Evolutionary conservation across 2,329 filamentous ascomycete genomes (phyloP), one percentile per base, ranked within the genome.

Genomic region (Huntiella omanensis): DNA sequence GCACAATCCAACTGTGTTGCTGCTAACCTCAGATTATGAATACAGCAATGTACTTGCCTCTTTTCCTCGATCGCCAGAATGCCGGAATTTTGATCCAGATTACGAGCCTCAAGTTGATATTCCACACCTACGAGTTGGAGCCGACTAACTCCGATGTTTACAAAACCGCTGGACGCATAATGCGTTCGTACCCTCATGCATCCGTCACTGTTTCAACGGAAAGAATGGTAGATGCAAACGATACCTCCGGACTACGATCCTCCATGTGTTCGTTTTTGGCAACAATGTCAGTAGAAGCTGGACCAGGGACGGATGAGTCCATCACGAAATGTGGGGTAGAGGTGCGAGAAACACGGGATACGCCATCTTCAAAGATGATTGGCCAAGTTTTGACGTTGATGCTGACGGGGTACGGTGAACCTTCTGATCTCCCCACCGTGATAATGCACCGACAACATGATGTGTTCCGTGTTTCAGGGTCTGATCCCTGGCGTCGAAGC

Each of bases 361-460:
- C 69, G 0, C 57, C 55, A 0, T 46, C 70, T 46, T 73, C 73
- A 0, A 59, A 55, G 2, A 58, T 75, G 10, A 62, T 77, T 0
- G 75, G 69, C 0, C 66, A 75, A 35, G 60, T 71, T 5, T 58
- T 66, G 3, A 41, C 51, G 0, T 60, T 60, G 0, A 57, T 70
- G 3, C 51, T 73, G 2, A 55, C 56, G 10, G 58, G 63, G 3
- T 12, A 35, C 1, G 69, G 68, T 0, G 43, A 51, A 2, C 46
- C 54, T 0, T 46, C 51, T 3, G 12, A 54, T 0, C 52, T 53
- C 0, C 5, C 42, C 0, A 56, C 59, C 0, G 60, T 76, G 12
- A 57, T 51, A 40, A 77, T 77, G 49, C 59, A 67, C 22, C 69
- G 67, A 0, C 65, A 69, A 2, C 71, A 77, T 34, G 71, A 77